A percentile compares a stretch with the other conserved stretches of the same genome.
These are phyloP conservation scores for Cruciata laevipes DNA, from an alignment of 257 asterid genomes.

Conservation along the genomic window DNA sequence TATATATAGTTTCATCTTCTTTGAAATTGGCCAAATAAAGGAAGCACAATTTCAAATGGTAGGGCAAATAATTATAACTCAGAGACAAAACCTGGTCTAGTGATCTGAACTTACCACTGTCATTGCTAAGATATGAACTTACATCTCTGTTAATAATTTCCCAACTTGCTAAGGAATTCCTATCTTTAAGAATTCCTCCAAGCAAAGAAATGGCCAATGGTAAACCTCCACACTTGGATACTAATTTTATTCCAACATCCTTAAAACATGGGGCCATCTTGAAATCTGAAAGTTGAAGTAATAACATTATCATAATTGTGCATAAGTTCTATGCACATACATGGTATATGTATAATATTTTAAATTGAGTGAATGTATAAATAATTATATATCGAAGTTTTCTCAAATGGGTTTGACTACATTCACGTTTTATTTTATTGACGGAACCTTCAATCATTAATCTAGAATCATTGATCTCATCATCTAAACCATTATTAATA, in stretches of 20 bases:
- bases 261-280: not conserved
- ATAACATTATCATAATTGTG: too few species aligned
- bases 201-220: slow-evolving; percentile 42
- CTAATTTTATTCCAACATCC: slow-evolving; percentile 13
- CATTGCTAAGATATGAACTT: not conserved
- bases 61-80: not conserved
- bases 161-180: not conserved
- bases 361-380: too few species aligned
- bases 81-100: not conserved
- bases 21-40: not conserved
- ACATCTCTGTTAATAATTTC: slow-evolving; percentile 3
- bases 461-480: too few species aligned
- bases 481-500: too few species aligned
- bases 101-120: not conserved
- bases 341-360: too few species aligned
- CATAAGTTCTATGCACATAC: too few species aligned
- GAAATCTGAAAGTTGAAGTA: not conserved
- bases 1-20: not conserved
- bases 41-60: not conserved
- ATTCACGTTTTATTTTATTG: too few species aligned
- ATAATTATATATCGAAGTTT: too few species aligned
- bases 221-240: slow-evolving; percentile 20
- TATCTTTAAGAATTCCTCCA: slow-evolving; percentile 30
- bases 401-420: too few species aligned
- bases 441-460: too few species aligned